Conservation (phyloP, 2,329 filamentous ascomycete species). For the Talaromyces albobiverticillius region DNA sequence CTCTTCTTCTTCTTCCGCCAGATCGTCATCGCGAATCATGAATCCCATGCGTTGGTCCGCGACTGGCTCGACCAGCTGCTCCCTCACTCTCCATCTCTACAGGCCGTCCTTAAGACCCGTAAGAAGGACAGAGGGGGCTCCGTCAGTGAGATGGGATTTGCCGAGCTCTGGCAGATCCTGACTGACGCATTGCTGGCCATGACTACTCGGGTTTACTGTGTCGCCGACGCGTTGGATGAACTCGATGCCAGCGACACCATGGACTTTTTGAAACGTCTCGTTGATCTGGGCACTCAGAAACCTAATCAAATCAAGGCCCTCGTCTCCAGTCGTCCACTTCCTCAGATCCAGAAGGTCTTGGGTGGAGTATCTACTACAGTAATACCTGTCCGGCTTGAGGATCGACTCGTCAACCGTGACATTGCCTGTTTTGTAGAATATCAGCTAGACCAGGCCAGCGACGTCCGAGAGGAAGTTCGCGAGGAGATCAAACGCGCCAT, state of each 20-base stretch:
- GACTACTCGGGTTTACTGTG: not conserved
- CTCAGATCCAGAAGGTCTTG: not conserved
- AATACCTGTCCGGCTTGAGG: slow-evolving; percentile 16
- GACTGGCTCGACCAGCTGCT: slow-evolving; percentile 14
- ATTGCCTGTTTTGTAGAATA: slow-evolving; percentile 18
- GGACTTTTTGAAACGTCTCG: not conserved
- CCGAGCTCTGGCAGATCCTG: slow-evolving; percentile 13
- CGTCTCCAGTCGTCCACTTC: not conserved
- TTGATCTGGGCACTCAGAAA: not conserved
- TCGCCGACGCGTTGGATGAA: slow-evolving; percentile 5
- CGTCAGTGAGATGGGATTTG: not conserved
- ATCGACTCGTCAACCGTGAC: slow-evolving; percentile 13
- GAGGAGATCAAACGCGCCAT: slow-evolving; percentile 12
- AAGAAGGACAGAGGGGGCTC: not conserved
- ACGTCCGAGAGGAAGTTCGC: slow-evolving; percentile 5
- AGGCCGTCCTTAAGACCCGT: slow-evolving; percentile 16
- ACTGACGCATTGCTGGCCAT: not conserved
- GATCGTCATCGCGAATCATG: slow-evolving; percentile 16
- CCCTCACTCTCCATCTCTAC: slow-evolving; percentile 19
- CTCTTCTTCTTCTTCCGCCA: slow-evolving; percentile 19
- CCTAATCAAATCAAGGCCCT: not conserved
- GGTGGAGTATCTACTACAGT: slow-evolving; percentile 9
- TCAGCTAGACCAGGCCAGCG: slow-evolving; percentile 5
- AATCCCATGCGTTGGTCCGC: slow-evolving; percentile 11
- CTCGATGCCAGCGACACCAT: not conserved